phyloP scores from a whole-genome alignment of 2,329 filamentous ascomycete species.

The Myriosclerotinia curreyana region DNA sequence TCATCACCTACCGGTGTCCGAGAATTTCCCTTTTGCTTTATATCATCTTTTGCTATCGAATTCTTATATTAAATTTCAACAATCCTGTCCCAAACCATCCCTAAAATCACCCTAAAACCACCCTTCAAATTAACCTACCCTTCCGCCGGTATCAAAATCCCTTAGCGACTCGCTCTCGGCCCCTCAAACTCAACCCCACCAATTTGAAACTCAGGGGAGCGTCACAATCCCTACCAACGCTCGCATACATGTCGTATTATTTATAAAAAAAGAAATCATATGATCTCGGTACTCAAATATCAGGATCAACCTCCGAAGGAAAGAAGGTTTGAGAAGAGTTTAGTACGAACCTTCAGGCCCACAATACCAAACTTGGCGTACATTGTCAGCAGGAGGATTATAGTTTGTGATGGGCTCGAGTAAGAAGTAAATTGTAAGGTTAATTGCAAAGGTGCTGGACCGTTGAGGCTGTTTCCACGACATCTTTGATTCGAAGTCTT shows the following conservation, averaged over 20 bases:
- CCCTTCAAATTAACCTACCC: neutral
- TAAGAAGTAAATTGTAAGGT: conserved; percentile 8
- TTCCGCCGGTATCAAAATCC: neutral
- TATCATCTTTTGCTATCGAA: neutral
- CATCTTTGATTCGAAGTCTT: neutral
- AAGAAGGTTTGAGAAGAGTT: neutral
- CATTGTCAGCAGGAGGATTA: neutral
- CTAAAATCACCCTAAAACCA: no score
- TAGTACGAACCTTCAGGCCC: neutral
- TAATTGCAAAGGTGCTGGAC: neutral
- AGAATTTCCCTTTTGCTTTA: neutral
- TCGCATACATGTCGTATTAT: conserved; percentile 9
- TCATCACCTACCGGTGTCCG: neutral
- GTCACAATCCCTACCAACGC: conserved; percentile 9
- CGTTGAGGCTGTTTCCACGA: neutral
- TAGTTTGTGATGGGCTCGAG: neutral
- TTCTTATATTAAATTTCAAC: neutral
- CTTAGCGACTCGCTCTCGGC: neutral
- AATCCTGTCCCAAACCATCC: no score
- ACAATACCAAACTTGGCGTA: neutral
- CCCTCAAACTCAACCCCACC: neutral
- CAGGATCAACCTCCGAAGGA: neutral
- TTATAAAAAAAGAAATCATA: neutral
- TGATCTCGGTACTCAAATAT: no score
- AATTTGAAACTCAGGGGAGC: conserved; percentile 1